Conservation (phyloP, 2,329 filamentous ascomycete species). For the Aspergillus ibericus region DNA sequence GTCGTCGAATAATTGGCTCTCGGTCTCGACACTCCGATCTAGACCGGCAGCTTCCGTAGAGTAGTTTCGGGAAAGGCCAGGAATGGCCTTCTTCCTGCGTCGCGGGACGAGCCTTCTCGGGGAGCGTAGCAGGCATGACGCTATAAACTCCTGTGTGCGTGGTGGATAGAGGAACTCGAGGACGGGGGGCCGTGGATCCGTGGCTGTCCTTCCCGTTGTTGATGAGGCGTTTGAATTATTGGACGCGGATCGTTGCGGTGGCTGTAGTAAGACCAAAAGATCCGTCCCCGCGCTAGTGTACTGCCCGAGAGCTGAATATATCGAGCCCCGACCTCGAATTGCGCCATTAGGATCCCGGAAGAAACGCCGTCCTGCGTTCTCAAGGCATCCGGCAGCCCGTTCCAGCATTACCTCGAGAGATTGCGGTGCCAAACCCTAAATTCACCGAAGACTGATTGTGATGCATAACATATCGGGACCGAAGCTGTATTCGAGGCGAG, state of each 20-base stretch:
- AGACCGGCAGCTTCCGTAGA: conserved; percentile 23
- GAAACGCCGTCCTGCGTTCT: conserved; percentile 50
- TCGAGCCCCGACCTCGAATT: conserved; percentile 37
- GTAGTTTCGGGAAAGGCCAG: conserved; percentile 28
- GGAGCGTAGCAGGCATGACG: conserved; percentile 24
- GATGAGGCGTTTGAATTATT: conserved; percentile 13
- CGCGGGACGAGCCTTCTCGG: conserved; percentile 26
- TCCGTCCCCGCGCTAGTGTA: conserved; percentile 31
- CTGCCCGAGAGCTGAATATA: conserved; percentile 40
- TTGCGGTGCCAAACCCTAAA: conserved; percentile 28
- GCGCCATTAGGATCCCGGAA: conserved; percentile 41
- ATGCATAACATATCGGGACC: conserved; percentile 29
- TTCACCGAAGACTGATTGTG: conserved; percentile 24
- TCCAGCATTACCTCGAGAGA: conserved; percentile 51
- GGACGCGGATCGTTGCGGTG: conserved; percentile 19
- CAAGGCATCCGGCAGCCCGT: conserved; percentile 51
- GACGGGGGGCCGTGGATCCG: conserved; percentile 25
- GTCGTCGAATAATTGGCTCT: conserved; percentile 10
- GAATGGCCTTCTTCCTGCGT: conserved; percentile 26
- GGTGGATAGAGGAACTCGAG: conserved; percentile 46
- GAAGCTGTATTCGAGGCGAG: background rate
- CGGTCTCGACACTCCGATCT: conserved; percentile 3
- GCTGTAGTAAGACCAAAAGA: conserved; percentile 35
- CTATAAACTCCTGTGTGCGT: conserved; percentile 25
- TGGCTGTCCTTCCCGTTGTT: conserved; percentile 11